phyloP scores from a whole-genome alignment of 2,329 filamentous ascomycete species.

The Penicillium italicum region DNA sequence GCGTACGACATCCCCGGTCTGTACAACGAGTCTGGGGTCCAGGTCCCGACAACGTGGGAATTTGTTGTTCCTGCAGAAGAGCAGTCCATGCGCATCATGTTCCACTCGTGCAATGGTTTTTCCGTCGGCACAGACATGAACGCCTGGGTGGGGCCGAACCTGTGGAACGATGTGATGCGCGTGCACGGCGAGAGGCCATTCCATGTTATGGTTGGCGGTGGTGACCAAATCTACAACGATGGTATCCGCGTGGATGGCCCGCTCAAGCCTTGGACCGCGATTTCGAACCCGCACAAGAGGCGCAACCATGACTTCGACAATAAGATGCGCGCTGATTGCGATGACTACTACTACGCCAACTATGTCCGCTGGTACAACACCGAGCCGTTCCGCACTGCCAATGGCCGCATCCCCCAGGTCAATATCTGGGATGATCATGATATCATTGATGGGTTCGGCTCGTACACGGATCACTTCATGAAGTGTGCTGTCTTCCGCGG shows the following conservation, averaged over 20 bases:
- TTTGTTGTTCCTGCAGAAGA: slow-evolving; percentile 57
- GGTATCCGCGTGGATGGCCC: slow-evolving; percentile 82
- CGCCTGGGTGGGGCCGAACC: slow-evolving; percentile 57
- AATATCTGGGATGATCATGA: slow-evolving; percentile 66
- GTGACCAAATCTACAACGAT: slow-evolving; percentile 77
- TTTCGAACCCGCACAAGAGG: slow-evolving; percentile 58
- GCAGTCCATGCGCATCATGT: slow-evolving; percentile 68
- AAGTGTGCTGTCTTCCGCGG: slow-evolving; percentile 61
- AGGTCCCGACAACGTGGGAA: slow-evolving; percentile 50
- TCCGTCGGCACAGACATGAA: slow-evolving; percentile 63
- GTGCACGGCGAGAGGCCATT: slow-evolving; percentile 58
- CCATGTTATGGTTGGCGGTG: slow-evolving; percentile 77
- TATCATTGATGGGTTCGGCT: slow-evolving; percentile 65
- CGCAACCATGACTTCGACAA: slow-evolving; percentile 63
- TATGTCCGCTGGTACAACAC: slow-evolving; percentile 67
- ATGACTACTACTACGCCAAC: slow-evolving; percentile 61
- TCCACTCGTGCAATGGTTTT: slow-evolving; percentile 67
- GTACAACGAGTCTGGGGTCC: slow-evolving; percentile 56
- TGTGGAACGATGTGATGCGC: slow-evolving; percentile 64
- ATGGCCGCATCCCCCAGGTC: slow-evolving; percentile 61
- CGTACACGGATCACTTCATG: slow-evolving; percentile 66
- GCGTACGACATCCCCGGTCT: slow-evolving; percentile 70
- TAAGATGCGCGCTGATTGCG: slow-evolving; percentile 55
- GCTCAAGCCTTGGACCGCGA: slow-evolving; percentile 62
- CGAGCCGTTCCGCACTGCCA: slow-evolving; percentile 57